Evolutionary conservation across 768 basidiomycete species (phyloP), one percentile per base, ranked within the genome.

Genomic region (Pulveroboletus sp.): DNA sequence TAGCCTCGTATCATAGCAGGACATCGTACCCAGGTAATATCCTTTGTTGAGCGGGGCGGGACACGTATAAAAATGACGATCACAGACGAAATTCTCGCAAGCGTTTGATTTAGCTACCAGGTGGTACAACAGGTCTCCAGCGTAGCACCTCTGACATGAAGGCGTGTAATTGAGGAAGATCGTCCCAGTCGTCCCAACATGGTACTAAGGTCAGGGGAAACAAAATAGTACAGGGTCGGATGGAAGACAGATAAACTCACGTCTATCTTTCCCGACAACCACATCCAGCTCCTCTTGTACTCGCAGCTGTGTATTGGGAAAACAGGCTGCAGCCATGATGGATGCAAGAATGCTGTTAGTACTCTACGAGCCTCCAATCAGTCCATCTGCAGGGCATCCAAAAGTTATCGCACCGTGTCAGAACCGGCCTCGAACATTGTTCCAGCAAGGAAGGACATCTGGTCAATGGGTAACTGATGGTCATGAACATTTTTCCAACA

Each of bases 391-490:
- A 17, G 5, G 11, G 2, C 0, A 2, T 8, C 21, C 3, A 10
- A 7, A 5, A 44, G n/a, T 21, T 3, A 11, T 9, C 35, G 50
- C 47, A 71, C 73, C 37, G 82, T 83, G 51, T 81, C 83, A 0
- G 76, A 75, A 5, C 82, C 82, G 9, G 81, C 82, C 38, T 78
- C 82, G 52, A 81, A 84, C 62, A 83, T 72, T 24, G 73, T 73
- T 2, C 83, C 83, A 1, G 78, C 76, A 37, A 85, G 74, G 59
- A 78, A 84, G 0, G 81, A 70, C 11, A 76, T 74, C 49, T 85
- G 80, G 45, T 77, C 69, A 39, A 75, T 68, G 5, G 78, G 71
- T 8, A 84, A 68, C 6, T 71, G 74, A 32, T 79, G 73, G 37
- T 77, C 74, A 0, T 60, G 50, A 50, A 75, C 73, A 9, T 71